Evolutionary conservation across 148 eudicot species (phyloP), one percentile per base, ranked within the genome.

Genomic region (Silene latifolia): DNA sequence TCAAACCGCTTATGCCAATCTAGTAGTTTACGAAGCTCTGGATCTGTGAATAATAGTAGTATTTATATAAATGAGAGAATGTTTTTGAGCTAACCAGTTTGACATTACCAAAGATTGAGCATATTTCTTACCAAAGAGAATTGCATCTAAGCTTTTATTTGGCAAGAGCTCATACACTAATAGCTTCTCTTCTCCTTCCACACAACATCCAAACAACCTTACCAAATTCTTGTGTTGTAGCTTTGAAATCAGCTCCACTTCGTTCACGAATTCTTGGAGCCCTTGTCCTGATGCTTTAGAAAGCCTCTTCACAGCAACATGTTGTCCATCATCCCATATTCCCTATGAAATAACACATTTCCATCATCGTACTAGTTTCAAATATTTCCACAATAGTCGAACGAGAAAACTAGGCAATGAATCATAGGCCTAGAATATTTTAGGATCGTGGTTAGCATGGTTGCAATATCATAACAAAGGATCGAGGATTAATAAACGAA

Each of bases 151-250:
- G 63, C 86, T 83, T 72, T 75, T 81, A 51, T 83, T 86, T 23
- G 77, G 84, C 85, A 83, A 69, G 80, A 79, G 77, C 62, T 81
- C 87, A 56, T 86, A 86, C 20, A 83, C 72, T 21, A 86, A n/a
- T 46, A 86, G 20, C 60, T 81, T 81, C 23, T 83, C 83, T 15
- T 75, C 83, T 42, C 83, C 79, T 74, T 79, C 74, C 4, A 83
- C 60, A 73, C 89, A 79, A 29, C 79, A 86, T 5, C 89, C 85
- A 6, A 83, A 69, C 4, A 83, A 72, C 53, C 71, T 79, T 53
- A 86, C 86, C 23, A 86, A 83, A 51, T 86, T 86, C 29, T 72
- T 72, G 60, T 86, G 86, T 39, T 83, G 85, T 24, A 86, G 85
- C 76, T 83, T 80, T 8, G 89, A 81, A 8, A 86, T 86, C 23